phyloP scores from a whole-genome alignment of 176 grass and related monocot species.

The barley (Hordeum vulgare) region MorexV3_pseudomolecules_assembly NC_058521.1:525554920-525555419 shows the following conservation, averaged over 20 bases:
- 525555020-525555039: neutral
- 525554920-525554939: neutral
- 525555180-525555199: constrained; percentile 6
- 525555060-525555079: neutral
- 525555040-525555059: neutral
- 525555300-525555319: constrained; percentile 36
- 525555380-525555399: constrained; percentile 64
- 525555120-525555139: neutral
- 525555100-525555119: neutral
- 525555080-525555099: neutral
- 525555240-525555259: constrained; percentile 53
- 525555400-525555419: constrained; percentile 38
- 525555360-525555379: constrained; percentile 90
- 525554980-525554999: neutral
- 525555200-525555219: constrained; percentile 22
- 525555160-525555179: neutral
- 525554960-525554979: neutral
- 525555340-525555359: constrained; percentile 77
- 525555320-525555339: constrained; percentile 80
- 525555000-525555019: neutral
- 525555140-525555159: neutral
- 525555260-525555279: constrained; percentile 34
- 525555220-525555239: constrained; percentile 47
- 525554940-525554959: neutral
- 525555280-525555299: constrained; percentile 38